These are phyloP conservation scores for Adansonia madagascariensis DNA, from an alignment of 441 rosid species.

Conservation along the genomic window DNA sequence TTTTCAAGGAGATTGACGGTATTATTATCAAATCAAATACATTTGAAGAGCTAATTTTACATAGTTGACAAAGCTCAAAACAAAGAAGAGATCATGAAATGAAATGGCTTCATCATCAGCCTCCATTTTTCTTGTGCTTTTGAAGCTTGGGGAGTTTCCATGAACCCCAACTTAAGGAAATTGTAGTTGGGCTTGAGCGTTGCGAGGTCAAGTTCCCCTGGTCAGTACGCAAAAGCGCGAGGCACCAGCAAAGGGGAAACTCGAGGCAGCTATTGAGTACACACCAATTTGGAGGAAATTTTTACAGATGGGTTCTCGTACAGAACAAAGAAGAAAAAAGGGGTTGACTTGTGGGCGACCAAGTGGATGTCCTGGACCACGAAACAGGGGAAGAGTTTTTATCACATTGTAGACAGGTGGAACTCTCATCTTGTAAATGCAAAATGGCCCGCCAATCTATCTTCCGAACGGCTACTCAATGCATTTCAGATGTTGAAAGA, in stretches of 20 bases:
- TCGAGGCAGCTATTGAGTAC: background rate
- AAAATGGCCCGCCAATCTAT: background rate
- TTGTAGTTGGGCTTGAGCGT: background rate
- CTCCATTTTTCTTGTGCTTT: slow-evolving; percentile 36
- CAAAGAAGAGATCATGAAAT: background rate
- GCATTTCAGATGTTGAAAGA: background rate
- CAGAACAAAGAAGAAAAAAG: background rate
- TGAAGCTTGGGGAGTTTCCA: slow-evolving; percentile 36
- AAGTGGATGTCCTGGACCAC: slow-evolving; percentile 40
- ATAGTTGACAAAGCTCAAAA: background rate
- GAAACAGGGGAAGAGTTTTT: slow-evolving; percentile 35
- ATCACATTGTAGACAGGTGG: slow-evolving; percentile 44
- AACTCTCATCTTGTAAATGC: slow-evolving; percentile 34
- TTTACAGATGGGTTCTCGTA: background rate
- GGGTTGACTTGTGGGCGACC: background rate
- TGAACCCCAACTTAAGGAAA: background rate
- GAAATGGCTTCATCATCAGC: slow-evolving; percentile 40
- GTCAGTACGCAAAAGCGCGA: background rate
- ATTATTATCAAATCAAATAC: background rate
- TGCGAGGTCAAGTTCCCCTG: background rate
- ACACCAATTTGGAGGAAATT: background rate
- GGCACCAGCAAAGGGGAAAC: background rate
- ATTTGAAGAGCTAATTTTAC: background rate
- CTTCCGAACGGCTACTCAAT: background rate
- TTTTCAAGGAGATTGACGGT: background rate